These are phyloP conservation scores for Thelonectria discophora DNA, from an alignment of 2,329 filamentous ascomycete genomes.

Conservation along the genomic window DNA sequence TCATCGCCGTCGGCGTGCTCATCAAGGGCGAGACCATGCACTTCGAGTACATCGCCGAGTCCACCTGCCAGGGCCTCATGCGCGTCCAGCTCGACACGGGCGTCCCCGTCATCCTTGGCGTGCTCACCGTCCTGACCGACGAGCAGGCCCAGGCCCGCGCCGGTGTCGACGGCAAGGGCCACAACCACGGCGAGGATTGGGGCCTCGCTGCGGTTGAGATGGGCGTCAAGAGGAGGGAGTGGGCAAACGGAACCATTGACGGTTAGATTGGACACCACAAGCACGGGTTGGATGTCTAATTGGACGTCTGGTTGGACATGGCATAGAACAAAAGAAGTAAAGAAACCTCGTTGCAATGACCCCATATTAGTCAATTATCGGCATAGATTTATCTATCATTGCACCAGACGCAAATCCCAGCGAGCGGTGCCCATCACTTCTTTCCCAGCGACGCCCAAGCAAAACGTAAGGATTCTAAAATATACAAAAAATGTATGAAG, in stretches of 20 bases:
- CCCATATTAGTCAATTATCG: constrained; percentile 45
- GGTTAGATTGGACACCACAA: constrained; percentile 40
- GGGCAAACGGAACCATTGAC: constrained; percentile 75
- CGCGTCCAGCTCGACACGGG: constrained; percentile 88
- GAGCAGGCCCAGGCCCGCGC: constrained; percentile 88
- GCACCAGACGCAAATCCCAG: constrained; percentile 39
- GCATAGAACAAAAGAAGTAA: neutral
- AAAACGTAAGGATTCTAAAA: constrained; percentile 41
- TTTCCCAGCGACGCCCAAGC: constrained; percentile 43
- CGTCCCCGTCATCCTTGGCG: constrained; percentile 89
- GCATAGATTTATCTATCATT: constrained; percentile 45
- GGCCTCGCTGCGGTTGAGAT: constrained; percentile 93
- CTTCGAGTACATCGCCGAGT: constrained; percentile 97
- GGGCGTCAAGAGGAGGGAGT: constrained; percentile 85
- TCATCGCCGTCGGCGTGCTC: constrained; percentile 93
- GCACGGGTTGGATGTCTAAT: constrained; percentile 13
- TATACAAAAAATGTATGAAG: constrained; percentile 41
- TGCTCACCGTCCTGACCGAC: constrained; percentile 88
- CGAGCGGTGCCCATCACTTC: constrained; percentile 38
- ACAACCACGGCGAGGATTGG: constrained; percentile 98
- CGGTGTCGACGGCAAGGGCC: constrained; percentile 71
- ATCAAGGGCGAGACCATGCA: constrained; percentile 99
- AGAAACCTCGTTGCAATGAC: constrained; percentile 29
- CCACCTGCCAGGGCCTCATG: constrained; percentile 93
- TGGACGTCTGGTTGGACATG: constrained; percentile 2